Evolutionary conservation across 164 flowering plant species (phyloP).

Genomic region (Sextonia rubra): DNA sequence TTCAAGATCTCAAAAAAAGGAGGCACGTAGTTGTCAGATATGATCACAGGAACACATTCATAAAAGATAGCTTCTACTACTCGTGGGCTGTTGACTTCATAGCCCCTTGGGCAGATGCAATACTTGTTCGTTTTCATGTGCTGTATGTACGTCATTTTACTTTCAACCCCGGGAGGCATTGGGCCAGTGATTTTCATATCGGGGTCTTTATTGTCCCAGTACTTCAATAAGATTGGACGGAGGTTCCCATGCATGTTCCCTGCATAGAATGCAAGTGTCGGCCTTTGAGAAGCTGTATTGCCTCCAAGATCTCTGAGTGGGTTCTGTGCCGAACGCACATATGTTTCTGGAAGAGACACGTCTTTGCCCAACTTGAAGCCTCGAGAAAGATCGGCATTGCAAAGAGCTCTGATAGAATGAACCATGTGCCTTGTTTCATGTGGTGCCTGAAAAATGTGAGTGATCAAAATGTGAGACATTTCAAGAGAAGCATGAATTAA

Average conservation of each 20-base stretch:
- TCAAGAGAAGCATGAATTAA: not conserved
- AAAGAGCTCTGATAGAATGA: slow-evolving; percentile 37
- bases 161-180: slow-evolving; percentile 21
- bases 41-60: slow-evolving; percentile 42
- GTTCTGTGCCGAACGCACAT: slow-evolving; percentile 21
- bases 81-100: slow-evolving; percentile 35
- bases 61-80: slow-evolving; percentile 37
- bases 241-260: slow-evolving; percentile 43
- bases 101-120: slow-evolving; percentile 43
- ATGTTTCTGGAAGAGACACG: slow-evolving; percentile 34
- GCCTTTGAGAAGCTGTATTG: slow-evolving; percentile 28
- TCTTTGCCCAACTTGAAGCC: slow-evolving; percentile 41
- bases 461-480: not conserved
- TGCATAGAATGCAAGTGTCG: slow-evolving; percentile 40
- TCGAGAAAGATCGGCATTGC: slow-evolving; percentile 40
- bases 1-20: slow-evolving; percentile 40
- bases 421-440: slow-evolving; percentile 26
- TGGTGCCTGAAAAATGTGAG: slow-evolving; percentile 27
- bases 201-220: slow-evolving; percentile 10
- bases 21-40: slow-evolving; percentile 42
- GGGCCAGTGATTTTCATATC: slow-evolving; percentile 38
- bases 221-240: slow-evolving; percentile 20
- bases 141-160: slow-evolving; percentile 22
- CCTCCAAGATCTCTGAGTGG: slow-evolving; percentile 34
- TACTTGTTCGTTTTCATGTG: slow-evolving; percentile 40